Conservation (phyloP, 2,329 filamentous ascomycete species). For the Cercospora zeina region DNA sequence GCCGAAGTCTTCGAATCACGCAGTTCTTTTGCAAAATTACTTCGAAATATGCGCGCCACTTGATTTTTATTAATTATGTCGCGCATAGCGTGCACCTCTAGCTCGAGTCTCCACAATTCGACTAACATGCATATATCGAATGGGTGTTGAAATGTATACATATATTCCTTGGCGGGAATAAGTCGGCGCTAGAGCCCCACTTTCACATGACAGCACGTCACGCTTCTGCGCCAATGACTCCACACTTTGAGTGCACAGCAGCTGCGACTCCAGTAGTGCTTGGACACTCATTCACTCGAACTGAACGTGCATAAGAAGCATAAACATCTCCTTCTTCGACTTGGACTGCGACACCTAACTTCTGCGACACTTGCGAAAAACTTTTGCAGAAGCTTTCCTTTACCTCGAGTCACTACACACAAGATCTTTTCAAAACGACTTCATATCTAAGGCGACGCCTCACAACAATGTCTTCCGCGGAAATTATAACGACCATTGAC, state of each 20-base stretch:
- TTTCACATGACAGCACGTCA: slow-evolving; percentile 12
- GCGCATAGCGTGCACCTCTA: background rate
- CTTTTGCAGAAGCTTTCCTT: slow-evolving; percentile 7
- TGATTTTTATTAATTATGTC: background rate
- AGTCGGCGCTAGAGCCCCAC: slow-evolving; percentile 1
- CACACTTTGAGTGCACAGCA: slow-evolving; percentile 1
- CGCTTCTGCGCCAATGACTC: slow-evolving; percentile 1
- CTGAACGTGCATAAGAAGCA: background rate
- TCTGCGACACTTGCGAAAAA: slow-evolving; percentile 3
- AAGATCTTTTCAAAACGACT: too few species aligned
- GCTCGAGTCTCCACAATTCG: background rate
- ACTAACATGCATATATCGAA: background rate
- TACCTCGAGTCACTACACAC: background rate
- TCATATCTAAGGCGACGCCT: background rate
- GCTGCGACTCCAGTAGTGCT: background rate
- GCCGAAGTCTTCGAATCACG: too few species aligned
- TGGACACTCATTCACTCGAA: too few species aligned
- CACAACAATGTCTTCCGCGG: slow-evolving; percentile 12
- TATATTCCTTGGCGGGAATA: slow-evolving; percentile 1
- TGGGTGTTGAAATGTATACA: background rate
- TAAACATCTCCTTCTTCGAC: background rate
- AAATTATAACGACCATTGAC: slow-evolving; percentile 16
- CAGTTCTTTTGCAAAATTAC: too few species aligned
- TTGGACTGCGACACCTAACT: background rate
- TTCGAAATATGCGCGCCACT: too few species aligned